Evolutionary conservation across 306 rosid genomes (phyloP).

Genomic region (Ceratonia siliqua): DNA sequence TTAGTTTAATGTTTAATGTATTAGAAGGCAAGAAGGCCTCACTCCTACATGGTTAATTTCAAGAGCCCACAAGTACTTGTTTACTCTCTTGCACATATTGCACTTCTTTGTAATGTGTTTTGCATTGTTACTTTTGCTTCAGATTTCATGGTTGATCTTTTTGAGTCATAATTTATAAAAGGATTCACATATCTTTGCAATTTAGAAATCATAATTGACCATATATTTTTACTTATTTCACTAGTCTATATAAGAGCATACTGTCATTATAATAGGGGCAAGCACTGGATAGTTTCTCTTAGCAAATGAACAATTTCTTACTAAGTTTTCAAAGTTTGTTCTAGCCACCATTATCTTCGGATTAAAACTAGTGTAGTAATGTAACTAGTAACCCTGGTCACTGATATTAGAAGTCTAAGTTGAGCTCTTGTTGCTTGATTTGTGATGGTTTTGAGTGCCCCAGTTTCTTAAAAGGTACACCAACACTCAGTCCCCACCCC

Average conservation of each 20-base stretch:
- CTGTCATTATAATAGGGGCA: not conserved
- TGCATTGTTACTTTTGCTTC: not conserved
- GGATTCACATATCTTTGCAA: not conserved
- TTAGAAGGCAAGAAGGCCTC: constrained; percentile 22
- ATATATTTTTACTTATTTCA: not conserved
- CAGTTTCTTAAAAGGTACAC: no score
- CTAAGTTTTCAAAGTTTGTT: not conserved
- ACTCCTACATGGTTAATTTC: constrained; percentile 6
- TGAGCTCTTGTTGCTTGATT: not conserved
- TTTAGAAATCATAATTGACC: not conserved
- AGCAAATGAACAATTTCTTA: not conserved
- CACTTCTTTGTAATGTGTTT: not conserved
- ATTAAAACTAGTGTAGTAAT: not conserved
- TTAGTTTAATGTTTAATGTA: not conserved
- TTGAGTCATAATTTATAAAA: not conserved
- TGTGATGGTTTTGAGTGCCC: not conserved
- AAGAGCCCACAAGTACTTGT: not conserved
- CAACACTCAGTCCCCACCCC: no score
- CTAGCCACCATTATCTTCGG: not conserved
- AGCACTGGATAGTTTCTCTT: not conserved
- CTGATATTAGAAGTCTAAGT: not conserved
- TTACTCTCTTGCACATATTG: constrained; percentile 13
- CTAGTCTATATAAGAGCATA: not conserved
- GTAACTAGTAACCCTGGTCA: not conserved
- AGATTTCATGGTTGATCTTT: not conserved